Evolutionary conservation across 148 eudicot genomes (phyloP), one percentile per base, ranked within the genome.

Genomic region (Mesembryanthemum crystallinum): DNA sequence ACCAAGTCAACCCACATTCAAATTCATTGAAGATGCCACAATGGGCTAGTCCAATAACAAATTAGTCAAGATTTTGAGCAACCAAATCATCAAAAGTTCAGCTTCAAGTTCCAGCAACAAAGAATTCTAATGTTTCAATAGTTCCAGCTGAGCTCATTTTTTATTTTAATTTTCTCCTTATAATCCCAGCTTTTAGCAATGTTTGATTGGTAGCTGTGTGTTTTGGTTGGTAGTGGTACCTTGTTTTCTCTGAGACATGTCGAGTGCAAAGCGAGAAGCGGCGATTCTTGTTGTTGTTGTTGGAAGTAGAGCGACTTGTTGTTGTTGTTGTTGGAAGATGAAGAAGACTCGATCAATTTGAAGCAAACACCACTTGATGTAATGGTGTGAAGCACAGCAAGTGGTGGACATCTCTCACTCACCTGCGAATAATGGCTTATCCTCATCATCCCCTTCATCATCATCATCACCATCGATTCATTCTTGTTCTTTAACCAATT

Each of bases 401-500:
- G 86, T 42, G 99, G 99, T 37, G 94, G 85, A 76, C 99, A 96
- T 77, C 99, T 86, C 81, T 96, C 99, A 78, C 99, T 93, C 8
- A 86, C 80, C 60, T 82, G 82, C 8, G 99, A 91, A 24, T 69
- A 88, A 60, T 88, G 87, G 42, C 82, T 86, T 29, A 96, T 86
- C 81, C 89, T 85, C 77, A 89, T 85, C 77, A 92, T 85, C 72
- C 88, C 89, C 60, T 82, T 81, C 79, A 80, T 81, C 66, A 74
- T 72, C 76, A 42, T 77, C 82, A 42, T 83, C 87, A 72, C 77
- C 76, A 42, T 39, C 83, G 49, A 67, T 64, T 68, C 68, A 51
- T n/a, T 66, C 76, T 65, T 75, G 51, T 61, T 73, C 60, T 73
- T 81, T 54, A 20, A 24, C 64, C 29, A 49, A 27, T 79, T 79